Percentiles rank a stretch among this genome's conserved stretches.
Evolutionary conservation across 2,329 filamentous ascomycete species (phyloP).

Genomic region (Geosmithia morbida): DNA sequence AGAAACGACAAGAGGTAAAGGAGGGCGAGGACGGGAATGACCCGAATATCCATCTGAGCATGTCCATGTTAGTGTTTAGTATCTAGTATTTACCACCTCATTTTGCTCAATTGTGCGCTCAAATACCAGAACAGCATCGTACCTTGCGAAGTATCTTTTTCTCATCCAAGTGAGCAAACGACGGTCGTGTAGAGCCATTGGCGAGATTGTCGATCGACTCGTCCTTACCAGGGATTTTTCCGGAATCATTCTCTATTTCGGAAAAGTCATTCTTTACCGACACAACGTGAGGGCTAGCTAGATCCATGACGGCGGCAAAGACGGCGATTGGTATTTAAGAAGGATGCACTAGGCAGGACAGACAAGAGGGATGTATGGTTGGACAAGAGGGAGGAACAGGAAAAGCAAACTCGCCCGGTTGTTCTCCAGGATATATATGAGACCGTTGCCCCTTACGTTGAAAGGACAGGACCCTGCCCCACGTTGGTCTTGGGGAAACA

Average conservation of each 20-base stretch:
- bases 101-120: not conserved
- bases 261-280: conserved; percentile 1
- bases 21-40: conserved; percentile 48
- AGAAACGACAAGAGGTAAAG: conserved; percentile 58
- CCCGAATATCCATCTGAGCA: conserved; percentile 30
- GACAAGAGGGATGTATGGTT: too few relatives aligned
- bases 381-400: too few relatives aligned
- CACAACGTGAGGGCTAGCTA: not conserved
- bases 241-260: conserved; percentile 1
- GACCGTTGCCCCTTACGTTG: too few relatives aligned
- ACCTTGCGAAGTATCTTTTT: conserved; percentile 44
- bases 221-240: not conserved
- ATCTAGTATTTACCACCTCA: too few relatives aligned
- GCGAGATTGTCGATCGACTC: not conserved
- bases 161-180: conserved; percentile 21
- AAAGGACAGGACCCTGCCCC: too few relatives aligned
- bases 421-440: too few relatives aligned
- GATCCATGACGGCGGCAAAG: not conserved
- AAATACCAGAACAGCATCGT: not conserved
- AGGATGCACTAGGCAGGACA: not conserved
- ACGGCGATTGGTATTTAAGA: not conserved
- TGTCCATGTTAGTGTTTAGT: conserved; percentile 4
- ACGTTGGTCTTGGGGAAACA: too few relatives aligned
- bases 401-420: not conserved
- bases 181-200: not conserved